phyloP scores from a whole-genome alignment of 2,329 filamentous ascomycete genomes.

The Penicillium sumatraense region DNA sequence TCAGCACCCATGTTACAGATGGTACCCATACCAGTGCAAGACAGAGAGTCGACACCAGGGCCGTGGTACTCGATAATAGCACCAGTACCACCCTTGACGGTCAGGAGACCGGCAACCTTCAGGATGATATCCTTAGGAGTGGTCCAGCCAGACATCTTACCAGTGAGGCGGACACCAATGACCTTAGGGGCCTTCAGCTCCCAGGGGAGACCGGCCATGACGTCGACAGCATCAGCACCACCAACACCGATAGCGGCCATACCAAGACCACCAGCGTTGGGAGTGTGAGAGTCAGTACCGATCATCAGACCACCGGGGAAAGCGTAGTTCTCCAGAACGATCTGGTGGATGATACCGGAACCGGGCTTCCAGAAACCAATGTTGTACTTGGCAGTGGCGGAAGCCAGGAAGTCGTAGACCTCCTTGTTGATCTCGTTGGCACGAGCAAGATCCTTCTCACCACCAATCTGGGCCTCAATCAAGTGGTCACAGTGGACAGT shows the following conservation, averaged over 20 bases:
- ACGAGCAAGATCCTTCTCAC: constrained; percentile 88
- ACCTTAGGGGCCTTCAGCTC: constrained; percentile 94
- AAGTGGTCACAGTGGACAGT: constrained; percentile 99
- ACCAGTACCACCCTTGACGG: constrained; percentile 90
- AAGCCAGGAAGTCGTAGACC: constrained; percentile 95
- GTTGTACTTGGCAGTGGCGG: constrained; percentile 97
- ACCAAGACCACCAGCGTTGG: constrained; percentile 89
- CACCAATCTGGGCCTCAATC: constrained; percentile 96
- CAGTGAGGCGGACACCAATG: constrained; percentile 45
- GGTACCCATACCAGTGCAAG: constrained; percentile 91
- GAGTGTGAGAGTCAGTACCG: constrained; percentile 96
- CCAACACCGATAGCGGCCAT: constrained; percentile 98
- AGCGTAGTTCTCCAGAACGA: constrained; percentile 97
- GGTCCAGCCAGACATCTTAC: constrained; percentile 85
- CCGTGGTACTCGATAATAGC: constrained; percentile 95
- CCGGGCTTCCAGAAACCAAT: constrained; percentile 99
- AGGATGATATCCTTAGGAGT: constrained; percentile 96
- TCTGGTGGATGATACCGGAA: constrained; percentile 99
- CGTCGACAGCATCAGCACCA: constrained; percentile 95
- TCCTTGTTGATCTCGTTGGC: constrained; percentile 97
- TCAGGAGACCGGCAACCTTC: constrained; percentile 83
- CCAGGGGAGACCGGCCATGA: constrained; percentile 94
- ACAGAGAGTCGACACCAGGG: constrained; percentile 84
- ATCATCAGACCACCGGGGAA: constrained; percentile 98
- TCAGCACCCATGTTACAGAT: constrained; percentile 87